Percentiles rank a stretch among this genome's conserved stretches.
Evolutionary conservation across 2,329 filamentous ascomycete genomes (phyloP).

Genomic region (Botrytis cinerea): DNA sequence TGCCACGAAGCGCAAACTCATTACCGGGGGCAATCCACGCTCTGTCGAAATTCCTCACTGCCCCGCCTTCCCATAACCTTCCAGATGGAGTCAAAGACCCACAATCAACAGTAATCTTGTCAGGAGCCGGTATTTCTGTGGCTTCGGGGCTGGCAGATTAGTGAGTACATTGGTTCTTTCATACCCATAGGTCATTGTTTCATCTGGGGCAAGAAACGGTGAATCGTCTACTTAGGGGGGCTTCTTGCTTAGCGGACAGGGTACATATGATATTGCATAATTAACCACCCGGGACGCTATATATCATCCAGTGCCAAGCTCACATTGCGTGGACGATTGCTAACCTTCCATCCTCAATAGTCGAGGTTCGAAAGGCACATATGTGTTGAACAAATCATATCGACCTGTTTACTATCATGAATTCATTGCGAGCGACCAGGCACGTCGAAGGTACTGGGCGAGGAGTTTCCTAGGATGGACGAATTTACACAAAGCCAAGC

Average conservation of each 20-base stretch:
- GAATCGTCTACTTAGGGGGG: not conserved
- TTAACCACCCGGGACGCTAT: not conserved
- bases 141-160: conserved; percentile 94
- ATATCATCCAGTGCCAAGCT: conserved; percentile 13
- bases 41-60: conserved; percentile 72
- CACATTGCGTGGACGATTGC: conserved; percentile 12
- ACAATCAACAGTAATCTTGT: conserved; percentile 59
- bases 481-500: conserved; percentile 72
- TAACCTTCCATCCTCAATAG: conserved; percentile 10
- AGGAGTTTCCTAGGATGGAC: conserved; percentile 93
- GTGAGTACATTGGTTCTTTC: conserved; percentile 45
- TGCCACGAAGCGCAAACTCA: conserved; percentile 71
- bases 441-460: conserved; percentile 93
- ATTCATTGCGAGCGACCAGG: conserved; percentile 63
- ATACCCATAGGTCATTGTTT: not conserved
- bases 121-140: conserved; percentile 90
- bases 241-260: not conserved
- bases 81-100: conserved; percentile 45
- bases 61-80: conserved; percentile 54
- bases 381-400: conserved; percentile 86
- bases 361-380: conserved; percentile 78
- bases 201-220: not conserved
- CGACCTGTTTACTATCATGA: conserved; percentile 92
- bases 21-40: conserved; percentile 74
- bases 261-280: not conserved